Conservation (phyloP, 257 asterid genomes). For the Penstemon eatonii region DNA sequence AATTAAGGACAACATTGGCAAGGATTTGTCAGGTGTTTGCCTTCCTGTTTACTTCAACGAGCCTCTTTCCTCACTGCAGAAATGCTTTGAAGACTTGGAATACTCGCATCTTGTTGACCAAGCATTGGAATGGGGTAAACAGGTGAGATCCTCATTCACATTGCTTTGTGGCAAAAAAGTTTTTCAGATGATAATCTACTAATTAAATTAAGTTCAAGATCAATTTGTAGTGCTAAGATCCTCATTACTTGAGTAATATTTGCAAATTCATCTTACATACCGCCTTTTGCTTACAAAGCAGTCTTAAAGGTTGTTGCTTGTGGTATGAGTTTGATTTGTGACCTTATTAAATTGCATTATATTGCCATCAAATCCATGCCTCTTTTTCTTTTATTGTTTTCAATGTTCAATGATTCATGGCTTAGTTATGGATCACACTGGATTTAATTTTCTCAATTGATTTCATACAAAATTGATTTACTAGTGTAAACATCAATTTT, state of each 20-base stretch:
- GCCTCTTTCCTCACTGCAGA: conserved; percentile 95
- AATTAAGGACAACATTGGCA: conserved; percentile 97
- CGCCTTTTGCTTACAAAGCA: conserved; percentile 8
- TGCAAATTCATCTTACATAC: conserved; percentile 5
- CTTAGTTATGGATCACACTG: conserved; percentile 15
- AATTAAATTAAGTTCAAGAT: conserved; percentile 16
- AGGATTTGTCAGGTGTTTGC: conserved; percentile 98
- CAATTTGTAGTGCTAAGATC: conserved; percentile 18
- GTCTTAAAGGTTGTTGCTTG: conserved; percentile 13
- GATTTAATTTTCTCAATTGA: conserved; percentile 12
- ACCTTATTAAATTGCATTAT: conserved; percentile 19
- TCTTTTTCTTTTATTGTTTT: conserved; percentile 13
- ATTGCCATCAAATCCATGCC: conserved; percentile 11
- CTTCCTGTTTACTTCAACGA: conserved; percentile 98
- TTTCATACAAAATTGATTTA: conserved; percentile 1
- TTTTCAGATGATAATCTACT: conserved; percentile 25
- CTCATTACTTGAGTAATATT: conserved; percentile 4
- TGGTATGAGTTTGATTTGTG: conserved; percentile 7
- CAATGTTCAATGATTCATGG: background rate
- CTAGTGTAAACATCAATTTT: conserved; percentile 19
- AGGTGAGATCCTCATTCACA: conserved; percentile 46
- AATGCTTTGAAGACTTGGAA: conserved; percentile 97
- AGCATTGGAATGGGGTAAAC: conserved; percentile 93
- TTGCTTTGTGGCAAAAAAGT: conserved; percentile 18
- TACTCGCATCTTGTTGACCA: conserved; percentile 90